Conservation (phyloP, 805 yeast genomes). For the Ogataea neopini region DNA sequence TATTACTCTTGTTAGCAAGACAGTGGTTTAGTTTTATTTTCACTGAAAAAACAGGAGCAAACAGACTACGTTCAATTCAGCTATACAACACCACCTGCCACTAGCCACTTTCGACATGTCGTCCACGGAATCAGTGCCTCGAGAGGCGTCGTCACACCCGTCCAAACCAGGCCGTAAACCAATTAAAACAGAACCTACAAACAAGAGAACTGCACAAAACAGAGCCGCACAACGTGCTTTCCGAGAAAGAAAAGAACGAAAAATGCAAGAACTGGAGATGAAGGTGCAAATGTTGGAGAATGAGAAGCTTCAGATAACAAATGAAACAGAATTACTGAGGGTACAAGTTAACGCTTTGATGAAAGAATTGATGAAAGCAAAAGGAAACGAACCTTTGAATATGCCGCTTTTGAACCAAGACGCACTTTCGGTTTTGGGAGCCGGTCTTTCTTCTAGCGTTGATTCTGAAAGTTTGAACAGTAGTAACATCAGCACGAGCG, state of each 20-base stretch:
- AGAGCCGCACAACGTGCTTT: slow-evolving; percentile 98
- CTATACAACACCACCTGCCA: too few species aligned
- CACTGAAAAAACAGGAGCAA: too few species aligned
- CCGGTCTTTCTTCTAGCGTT: neutral
- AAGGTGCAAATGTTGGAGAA: slow-evolving; percentile 73
- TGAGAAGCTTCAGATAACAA: slow-evolving; percentile 63
- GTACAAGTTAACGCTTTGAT: slow-evolving; percentile 75
- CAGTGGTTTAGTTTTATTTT: too few species aligned
- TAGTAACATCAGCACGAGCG: neutral
- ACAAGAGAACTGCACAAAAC: slow-evolving; percentile 93
- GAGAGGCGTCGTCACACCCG: slow-evolving; percentile 9
- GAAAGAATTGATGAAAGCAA: slow-evolving; percentile 50
- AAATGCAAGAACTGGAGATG: slow-evolving; percentile 81
- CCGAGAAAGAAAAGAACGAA: slow-evolving; percentile 88
- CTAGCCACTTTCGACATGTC: slow-evolving; percentile 5
- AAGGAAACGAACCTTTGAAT: slow-evolving; percentile 15
- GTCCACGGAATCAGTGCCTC: slow-evolving; percentile 2
- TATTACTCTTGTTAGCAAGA: too few species aligned
- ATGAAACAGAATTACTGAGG: slow-evolving; percentile 73
- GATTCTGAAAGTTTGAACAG: neutral
- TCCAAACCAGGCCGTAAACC: slow-evolving; percentile 82
- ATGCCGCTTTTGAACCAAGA: slow-evolving; percentile 3
- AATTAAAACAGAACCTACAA: slow-evolving; percentile 67
- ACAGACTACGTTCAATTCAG: too few species aligned
- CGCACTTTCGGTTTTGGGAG: neutral